Conservation (phyloP, 768 basidiomycete species). For the Clavaria fumosa region DNA sequence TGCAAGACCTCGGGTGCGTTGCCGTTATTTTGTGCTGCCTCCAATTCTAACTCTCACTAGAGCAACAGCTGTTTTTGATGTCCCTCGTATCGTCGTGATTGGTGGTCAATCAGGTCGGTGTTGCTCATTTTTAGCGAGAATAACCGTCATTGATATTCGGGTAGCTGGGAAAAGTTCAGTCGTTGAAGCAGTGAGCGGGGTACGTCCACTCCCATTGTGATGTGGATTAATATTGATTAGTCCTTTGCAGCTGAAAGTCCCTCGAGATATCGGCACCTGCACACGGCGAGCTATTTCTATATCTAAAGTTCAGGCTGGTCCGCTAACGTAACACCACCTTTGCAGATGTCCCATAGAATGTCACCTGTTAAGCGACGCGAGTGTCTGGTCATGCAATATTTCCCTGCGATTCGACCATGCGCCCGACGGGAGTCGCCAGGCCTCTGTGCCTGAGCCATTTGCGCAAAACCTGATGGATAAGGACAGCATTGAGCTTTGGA, state of each 20-base stretch:
- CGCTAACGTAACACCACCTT: background rate
- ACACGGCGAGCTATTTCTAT: background rate
- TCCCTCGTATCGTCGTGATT: conserved; percentile 39
- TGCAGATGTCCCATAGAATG: conserved; percentile 41
- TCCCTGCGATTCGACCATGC: conserved; percentile 24
- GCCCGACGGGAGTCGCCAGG: background rate
- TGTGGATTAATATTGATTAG: background rate
- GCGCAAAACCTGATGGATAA: conserved; percentile 27
- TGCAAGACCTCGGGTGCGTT: too few relatives aligned
- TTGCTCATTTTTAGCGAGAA: background rate
- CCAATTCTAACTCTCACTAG: too few relatives aligned
- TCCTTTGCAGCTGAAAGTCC: conserved; percentile 36
- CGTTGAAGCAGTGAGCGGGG: conserved; percentile 41
- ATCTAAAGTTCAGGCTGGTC: background rate
- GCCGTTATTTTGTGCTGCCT: too few relatives aligned
- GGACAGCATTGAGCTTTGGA: conserved; percentile 30
- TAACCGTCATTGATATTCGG: background rate
- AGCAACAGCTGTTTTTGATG: too few relatives aligned
- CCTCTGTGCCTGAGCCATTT: conserved; percentile 18
- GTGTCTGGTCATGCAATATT: conserved; percentile 30
- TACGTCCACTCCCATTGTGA: conserved; percentile 15
- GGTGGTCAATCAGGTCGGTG: conserved; percentile 38
- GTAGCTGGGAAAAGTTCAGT: conserved; percentile 45
- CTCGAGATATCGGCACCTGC: conserved; percentile 31
- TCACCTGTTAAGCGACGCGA: conserved; percentile 25